These are phyloP conservation scores for Suillus bovinus DNA, from an alignment of 768 basidiomycete genomes.

Conservation along the genomic window DNA sequence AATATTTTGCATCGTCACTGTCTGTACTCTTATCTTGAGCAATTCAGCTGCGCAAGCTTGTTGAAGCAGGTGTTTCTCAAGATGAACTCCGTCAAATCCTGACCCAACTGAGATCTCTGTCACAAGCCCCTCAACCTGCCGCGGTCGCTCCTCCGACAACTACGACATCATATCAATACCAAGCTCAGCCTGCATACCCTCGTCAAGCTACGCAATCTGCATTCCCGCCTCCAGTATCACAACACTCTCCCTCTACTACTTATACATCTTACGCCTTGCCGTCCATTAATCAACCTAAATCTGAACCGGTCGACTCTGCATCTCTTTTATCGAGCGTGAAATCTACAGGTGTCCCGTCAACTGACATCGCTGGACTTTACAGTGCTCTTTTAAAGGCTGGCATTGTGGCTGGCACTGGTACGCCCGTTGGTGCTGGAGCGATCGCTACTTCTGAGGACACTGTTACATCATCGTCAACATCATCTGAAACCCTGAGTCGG, in stretches of 20 bases:
- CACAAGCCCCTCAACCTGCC: conserved; percentile 45
- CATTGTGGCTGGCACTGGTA: conserved; percentile 57
- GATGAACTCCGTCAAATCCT: conserved; percentile 78
- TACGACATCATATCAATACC: conserved; percentile 28
- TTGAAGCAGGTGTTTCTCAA: conserved; percentile 80
- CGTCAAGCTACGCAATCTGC: conserved; percentile 18
- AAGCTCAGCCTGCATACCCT: conserved; percentile 32
- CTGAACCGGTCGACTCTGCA: conserved; percentile 32
- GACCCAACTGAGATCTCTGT: conserved; percentile 62
- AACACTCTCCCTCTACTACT: conserved; percentile 32
- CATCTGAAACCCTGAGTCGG: conserved; percentile 37
- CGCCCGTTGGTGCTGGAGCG: conserved; percentile 50
- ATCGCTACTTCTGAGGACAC: conserved; percentile 31
- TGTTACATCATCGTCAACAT: conserved; percentile 29
- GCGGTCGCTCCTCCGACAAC: conserved; percentile 27
- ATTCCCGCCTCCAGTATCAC: conserved; percentile 31
- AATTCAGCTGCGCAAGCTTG: conserved; percentile 62
- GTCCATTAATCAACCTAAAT: conserved; percentile 24
- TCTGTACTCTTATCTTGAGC: conserved; percentile 13
- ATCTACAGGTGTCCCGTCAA: conserved; percentile 24
- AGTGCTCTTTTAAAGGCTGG: conserved; percentile 80
- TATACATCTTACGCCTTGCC: conserved; percentile 23
- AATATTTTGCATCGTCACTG: neutral
- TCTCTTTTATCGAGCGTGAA: conserved; percentile 29
- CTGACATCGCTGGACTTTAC: conserved; percentile 57